Base-by-base conservation (phyloP, 257 asterid species). In the Cordia subcordata region DNA sequence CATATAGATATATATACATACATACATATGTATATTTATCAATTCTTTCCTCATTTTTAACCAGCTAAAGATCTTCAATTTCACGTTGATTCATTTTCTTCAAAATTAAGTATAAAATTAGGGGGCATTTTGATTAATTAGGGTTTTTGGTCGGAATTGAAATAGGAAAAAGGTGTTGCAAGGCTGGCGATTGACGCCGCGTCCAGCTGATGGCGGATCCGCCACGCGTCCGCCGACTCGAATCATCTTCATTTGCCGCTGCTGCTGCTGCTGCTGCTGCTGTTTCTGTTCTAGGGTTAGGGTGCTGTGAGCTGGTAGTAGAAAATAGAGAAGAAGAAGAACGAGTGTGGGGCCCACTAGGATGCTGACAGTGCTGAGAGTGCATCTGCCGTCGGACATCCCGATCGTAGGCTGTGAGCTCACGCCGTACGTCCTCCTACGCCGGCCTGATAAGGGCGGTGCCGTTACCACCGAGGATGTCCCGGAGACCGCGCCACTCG, bases 131-230 rank as follows among this genome's bases (percentile, higher is more conserved):
- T 1, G 47, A 17, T 33, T 1, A 55, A 17, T 33, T 40, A 21
- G n/a, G 17, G 17, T 39, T 44, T 51, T n/a, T 15, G 53, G 22
- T 59, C n/a, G n/a, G 22, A 23, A 6, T 3, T 2, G 18, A 5
- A 3, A 14, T 37, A 53, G 47, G 10, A 42, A 6, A 58, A 79
- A 81, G 81, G 35, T n/a, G 35, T 27, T 27, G 35, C 35, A 42
- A 42, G 12, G 81, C 87, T 82, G 92, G 92, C 83, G 82, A 82
- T 75, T 79, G 75, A 55, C 50, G 64, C 76, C 55, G 64, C 15
- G 62, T 53, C 42, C 68, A 58, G 85, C 80, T 81, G 88, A 90
- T 90, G 97, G 88, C 88, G 94, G 97, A 82, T 84, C 85, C 76
- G 85, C 94, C 91, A 62, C 70, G 63, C 67, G 75, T 72, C 84